These are phyloP conservation scores for Fusarium sp. DNA, from an alignment of 2,329 filamentous ascomycete genomes.

Conservation along the genomic window DNA sequence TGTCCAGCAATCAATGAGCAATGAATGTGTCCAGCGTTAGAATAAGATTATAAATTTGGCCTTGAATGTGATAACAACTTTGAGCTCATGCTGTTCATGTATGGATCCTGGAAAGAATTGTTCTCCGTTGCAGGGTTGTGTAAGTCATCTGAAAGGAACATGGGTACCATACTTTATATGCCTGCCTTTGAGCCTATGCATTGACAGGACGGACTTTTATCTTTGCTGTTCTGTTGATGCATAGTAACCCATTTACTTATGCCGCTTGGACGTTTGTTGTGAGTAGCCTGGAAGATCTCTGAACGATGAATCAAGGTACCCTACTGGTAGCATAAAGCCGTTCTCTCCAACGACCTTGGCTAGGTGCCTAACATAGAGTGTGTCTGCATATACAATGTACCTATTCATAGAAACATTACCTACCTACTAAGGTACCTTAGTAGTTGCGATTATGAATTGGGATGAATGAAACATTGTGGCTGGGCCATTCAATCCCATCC, in stretches of 20 bases:
- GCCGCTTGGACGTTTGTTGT: not conserved
- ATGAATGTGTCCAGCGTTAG: not conserved
- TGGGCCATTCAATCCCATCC: not conserved
- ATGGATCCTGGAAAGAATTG: not conserved
- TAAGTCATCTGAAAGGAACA: not conserved
- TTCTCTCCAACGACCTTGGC: no score
- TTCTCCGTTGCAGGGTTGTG: not conserved
- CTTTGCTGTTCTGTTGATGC: not conserved
- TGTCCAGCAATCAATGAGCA: not conserved
- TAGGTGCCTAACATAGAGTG: not conserved
- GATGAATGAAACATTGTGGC: conserved; percentile 9
- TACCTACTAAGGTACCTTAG: not conserved
- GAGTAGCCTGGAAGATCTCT: not conserved
- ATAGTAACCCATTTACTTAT: not conserved
- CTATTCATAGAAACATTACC: not conserved
- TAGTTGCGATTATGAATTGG: not conserved
- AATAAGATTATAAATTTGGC: not conserved
- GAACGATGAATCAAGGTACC: not conserved
- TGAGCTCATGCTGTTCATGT: not conserved
- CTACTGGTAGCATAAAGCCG: no score
- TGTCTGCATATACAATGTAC: not conserved
- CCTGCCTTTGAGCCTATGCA: not conserved
- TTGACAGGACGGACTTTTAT: not conserved
- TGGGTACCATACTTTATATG: not conserved
- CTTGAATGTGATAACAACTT: no score